A percentile compares a stretch with the other conserved stretches of the same genome.
Conservation (phyloP, 495 filamentous ascomycete genomes). For the Glarea lozoyensis region DNA sequence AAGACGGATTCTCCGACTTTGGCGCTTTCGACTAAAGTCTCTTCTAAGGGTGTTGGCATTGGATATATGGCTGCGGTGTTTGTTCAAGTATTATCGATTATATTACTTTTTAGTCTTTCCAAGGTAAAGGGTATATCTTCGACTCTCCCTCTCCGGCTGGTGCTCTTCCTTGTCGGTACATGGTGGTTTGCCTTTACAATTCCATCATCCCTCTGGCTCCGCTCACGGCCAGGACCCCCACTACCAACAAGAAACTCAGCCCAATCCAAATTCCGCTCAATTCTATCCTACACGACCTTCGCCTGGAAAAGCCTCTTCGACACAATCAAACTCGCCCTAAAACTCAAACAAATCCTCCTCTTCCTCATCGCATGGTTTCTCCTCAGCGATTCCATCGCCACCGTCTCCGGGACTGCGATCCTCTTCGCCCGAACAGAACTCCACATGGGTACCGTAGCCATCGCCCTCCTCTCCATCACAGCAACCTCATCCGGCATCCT, state of each 20-base stretch:
- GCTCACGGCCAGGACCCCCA: slow-evolving; percentile 83
- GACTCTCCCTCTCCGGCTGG: slow-evolving; percentile 68
- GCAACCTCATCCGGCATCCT: slow-evolving; percentile 72
- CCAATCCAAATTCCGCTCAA: slow-evolving; percentile 4
- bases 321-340: slow-evolving; percentile 67
- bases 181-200: slow-evolving; percentile 97
- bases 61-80: slow-evolving; percentile 79
- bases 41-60: slow-evolving; percentile 84
- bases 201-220: slow-evolving; percentile 77
- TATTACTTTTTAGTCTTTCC: slow-evolving; percentile 58
- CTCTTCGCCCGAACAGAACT: slow-evolving; percentile 92
- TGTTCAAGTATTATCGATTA: slow-evolving; percentile 68
- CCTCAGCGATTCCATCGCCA: slow-evolving; percentile 86
- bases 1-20: slow-evolving; percentile 52
- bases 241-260: slow-evolving; percentile 41
- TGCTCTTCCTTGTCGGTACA: slow-evolving; percentile 74
- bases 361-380: slow-evolving; percentile 94
- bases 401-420: slow-evolving; percentile 88
- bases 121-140: slow-evolving; percentile 44
- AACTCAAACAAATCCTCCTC: slow-evolving; percentile 75
- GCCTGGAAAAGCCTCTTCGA: slow-evolving; percentile 79
- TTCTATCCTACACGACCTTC: slow-evolving; percentile 55
- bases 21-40: slow-evolving; percentile 71
- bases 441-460: slow-evolving; percentile 75
- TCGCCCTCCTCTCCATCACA: slow-evolving; percentile 89